Evolutionary conservation across 306 rosid genomes (phyloP).

Genomic region (Cyamopsis tetragonoloba): DNA sequence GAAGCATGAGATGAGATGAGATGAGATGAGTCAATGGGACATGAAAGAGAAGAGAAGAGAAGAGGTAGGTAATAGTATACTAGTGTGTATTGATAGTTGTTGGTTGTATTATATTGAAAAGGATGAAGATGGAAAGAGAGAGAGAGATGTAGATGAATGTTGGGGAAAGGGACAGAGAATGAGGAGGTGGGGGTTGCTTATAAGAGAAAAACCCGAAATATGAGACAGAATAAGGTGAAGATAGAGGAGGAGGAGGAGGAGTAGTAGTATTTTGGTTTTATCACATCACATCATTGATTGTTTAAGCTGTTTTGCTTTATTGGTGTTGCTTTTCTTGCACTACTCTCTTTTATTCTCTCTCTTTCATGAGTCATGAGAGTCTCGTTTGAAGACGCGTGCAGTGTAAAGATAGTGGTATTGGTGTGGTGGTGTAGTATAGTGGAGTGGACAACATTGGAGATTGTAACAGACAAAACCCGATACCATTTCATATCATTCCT

Average conservation of each 20-base stretch:
- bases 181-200: slow-evolving; percentile 22
- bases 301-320: slow-evolving; percentile 36
- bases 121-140: background rate
- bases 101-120: background rate
- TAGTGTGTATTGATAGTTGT: slow-evolving; percentile 27
- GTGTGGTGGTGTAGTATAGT: too few species aligned
- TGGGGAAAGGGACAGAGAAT: slow-evolving; percentile 28
- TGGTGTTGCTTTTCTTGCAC: slow-evolving; percentile 39
- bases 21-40: background rate
- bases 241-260: too few species aligned
- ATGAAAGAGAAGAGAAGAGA: background rate
- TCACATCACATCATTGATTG: slow-evolving; percentile 49
- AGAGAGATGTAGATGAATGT: background rate
- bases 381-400: slow-evolving; percentile 39
- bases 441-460: too few species aligned
- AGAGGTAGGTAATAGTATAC: slow-evolving; percentile 3
- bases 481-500: background rate
- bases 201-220: slow-evolving; percentile 43
- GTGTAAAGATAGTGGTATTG: slow-evolving; percentile 7
- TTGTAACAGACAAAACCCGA: background rate
- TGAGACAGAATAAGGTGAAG: slow-evolving; percentile 47
- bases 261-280: too few species aligned
- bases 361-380: slow-evolving; percentile 17
- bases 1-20: slow-evolving; percentile 12
- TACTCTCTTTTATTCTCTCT: slow-evolving; percentile 38